Base-by-base conservation (phyloP, 1,139 yeast species). In the Taphrina flavorubra region DNA sequence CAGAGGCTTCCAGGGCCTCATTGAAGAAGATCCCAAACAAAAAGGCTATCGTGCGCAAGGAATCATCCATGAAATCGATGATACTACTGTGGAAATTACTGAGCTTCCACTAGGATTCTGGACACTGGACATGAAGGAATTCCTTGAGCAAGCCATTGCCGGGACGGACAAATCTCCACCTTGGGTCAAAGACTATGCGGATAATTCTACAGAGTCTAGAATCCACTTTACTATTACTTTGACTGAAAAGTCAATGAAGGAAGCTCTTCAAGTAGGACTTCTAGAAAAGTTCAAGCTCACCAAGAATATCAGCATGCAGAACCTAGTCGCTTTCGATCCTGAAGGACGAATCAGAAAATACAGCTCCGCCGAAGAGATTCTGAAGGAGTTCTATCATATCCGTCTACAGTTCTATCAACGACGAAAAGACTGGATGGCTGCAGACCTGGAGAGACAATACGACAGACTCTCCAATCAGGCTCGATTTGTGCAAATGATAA, bases 281-380 rank as follows among this genome's bases (percentile, higher is more conserved):
- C 84, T 89, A 73, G 96, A 90, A 76, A 83, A 92, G 76, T 95
- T 95, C 80, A 92, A 89, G 77, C 82, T 95, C 69, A 81, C 86
- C 13, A 82, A 92, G 0, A 81, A 88, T 11, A 80, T 94, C 56
- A 87, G 85, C 77, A 81, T 90, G 73, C 84, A 87, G 65, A 95
- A 95, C 77, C 92, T 95, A 97, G 97, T 94, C 70, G 96, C 97
- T 0, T 95, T 95, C 79, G 98, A 94, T 79, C 86, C 97, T n/a
- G 84, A 85, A 70, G 97, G 97, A 51, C 86, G 95, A 74, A 90
- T 95, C 73, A 90, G 89, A 76, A 90, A 86, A 76, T 95, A 92
- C 77, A 88, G 86, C 16, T 81, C 83, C 65, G 89, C 89, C 1
- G 84, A 85, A 72, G 96, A 92, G 68, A 94, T 95, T 55, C 81